Conservation (phyloP, 176 grass and related monocot species). For the Musa beccarii region DNA sequence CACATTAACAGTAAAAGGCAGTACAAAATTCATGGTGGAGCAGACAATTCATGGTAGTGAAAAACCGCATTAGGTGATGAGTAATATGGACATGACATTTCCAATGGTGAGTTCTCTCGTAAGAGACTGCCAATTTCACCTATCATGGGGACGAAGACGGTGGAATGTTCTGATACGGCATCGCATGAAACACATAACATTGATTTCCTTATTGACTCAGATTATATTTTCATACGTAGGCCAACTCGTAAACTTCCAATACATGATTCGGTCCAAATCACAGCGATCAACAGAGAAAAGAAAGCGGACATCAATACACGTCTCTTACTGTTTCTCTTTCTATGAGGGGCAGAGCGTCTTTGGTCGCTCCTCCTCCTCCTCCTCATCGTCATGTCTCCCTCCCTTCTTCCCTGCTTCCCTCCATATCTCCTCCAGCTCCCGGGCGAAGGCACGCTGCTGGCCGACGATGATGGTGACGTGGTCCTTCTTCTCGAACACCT, state of each 20-base stretch:
- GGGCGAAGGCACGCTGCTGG: constrained; percentile 14
- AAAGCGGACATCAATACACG: background rate
- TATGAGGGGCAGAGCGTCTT: no score
- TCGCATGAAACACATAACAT: background rate
- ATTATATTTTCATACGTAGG: background rate
- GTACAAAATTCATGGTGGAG: no score
- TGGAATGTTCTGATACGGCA: no score
- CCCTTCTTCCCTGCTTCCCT: background rate
- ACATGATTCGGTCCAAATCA: background rate
- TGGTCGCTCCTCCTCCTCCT: no score
- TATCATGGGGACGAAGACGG: no score
- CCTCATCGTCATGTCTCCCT: background rate
- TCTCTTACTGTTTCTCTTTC: no score
- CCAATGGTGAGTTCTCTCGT: no score
- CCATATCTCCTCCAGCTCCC: constrained; percentile 22
- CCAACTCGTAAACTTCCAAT: background rate
- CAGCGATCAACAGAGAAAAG: background rate
- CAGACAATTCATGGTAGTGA: no score
- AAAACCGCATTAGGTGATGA: no score
- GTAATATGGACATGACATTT: no score
- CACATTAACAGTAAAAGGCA: no score
- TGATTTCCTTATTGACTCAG: background rate
- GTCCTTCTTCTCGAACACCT: constrained; percentile 13
- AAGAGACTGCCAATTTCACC: no score
- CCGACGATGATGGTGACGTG: constrained; percentile 25